phyloP scores from a whole-genome alignment of 495 filamentous ascomycete species.

The Penicillium psychrofluorescens region DNA sequence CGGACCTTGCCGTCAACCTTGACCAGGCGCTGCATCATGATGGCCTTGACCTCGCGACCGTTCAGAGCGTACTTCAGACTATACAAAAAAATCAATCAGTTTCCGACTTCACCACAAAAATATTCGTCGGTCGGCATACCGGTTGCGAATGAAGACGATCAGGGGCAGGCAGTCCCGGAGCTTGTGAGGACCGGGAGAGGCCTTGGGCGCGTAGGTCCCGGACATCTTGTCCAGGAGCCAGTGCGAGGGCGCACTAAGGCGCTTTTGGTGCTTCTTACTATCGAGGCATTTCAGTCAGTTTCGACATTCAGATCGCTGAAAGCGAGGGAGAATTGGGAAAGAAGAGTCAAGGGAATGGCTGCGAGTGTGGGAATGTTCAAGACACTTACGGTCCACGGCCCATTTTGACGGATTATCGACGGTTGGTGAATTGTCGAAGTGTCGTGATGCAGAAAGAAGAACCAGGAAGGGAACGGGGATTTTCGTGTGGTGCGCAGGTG shows the following conservation, averaged over 20 bases:
- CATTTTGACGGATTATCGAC: slow-evolving; percentile 51
- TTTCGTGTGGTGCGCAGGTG: too few species aligned
- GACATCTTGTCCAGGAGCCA: slow-evolving; percentile 99
- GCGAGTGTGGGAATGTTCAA: not conserved
- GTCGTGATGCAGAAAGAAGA: slow-evolving; percentile 20
- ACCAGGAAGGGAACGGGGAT: slow-evolving; percentile 3
- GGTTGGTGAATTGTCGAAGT: slow-evolving; percentile 35
- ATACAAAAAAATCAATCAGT: not conserved
- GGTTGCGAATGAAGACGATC: slow-evolving; percentile 98
- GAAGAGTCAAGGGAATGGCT: not conserved
- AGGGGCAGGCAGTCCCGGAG: slow-evolving; percentile 97
- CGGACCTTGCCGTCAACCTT: slow-evolving; percentile 99
- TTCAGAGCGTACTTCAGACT: slow-evolving; percentile 99
- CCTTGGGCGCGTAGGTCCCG: slow-evolving; percentile 92
- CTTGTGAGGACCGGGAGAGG: slow-evolving; percentile 97
- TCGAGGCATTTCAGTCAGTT: slow-evolving; percentile 26
- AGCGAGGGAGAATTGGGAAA: not conserved
- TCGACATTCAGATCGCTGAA: not conserved
- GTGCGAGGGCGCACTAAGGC: slow-evolving; percentile 95
- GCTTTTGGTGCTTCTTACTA: slow-evolving; percentile 99
- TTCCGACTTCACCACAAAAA: too few species aligned
- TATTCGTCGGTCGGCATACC: slow-evolving; percentile 26
- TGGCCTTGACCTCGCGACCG: slow-evolving; percentile 91
- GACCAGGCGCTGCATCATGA: slow-evolving; percentile 99
- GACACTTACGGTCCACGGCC: slow-evolving; percentile 60